Base-by-base conservation (phyloP, 1,139 yeast genomes). In the Suhomyces bolitotheri region DNA sequence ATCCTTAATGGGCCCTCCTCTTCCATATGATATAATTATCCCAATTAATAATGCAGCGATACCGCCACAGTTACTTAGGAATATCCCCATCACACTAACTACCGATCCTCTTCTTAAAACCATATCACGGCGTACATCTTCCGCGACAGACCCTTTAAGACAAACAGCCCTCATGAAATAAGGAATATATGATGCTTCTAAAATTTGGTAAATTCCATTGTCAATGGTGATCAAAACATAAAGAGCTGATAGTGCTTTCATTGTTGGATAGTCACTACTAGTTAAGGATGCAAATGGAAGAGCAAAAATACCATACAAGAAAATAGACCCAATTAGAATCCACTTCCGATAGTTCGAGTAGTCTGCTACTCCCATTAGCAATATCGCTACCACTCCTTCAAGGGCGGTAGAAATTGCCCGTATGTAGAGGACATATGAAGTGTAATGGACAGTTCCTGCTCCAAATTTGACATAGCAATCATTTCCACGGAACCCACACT, bases 141-240 rank as follows among this genome's bases (percentile, higher is more conserved):
- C 68, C 1, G 59, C 40, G 13, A 43, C 45, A 3, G 47, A 31
- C 4, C 52, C 54, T 16, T 39, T 47, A 1, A 44, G 39, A 2
- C 40, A 25, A 2, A 47, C 33, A 1, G 65, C 62, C 34, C 71
- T 54, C 74, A 70, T 67, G 40, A 70, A 66, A 15, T 64, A 40
- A 3, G 75, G 76, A 30, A 70, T 66, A 38, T 67, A 70, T 0
- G 73, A 64, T 1, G 66, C 73, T 45, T 68, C 74, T 24, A 67
- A 39, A 15, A 68, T 64, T 45, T 68, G 71, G 40, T 68, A 62
- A 4, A 66, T 44, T 0, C 66, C 58, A 38, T 60, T 62, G 16
- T 53, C 51, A 15, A 67, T 49, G 27, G 53, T 59, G 29, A 65
- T 44, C 17, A 66, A 38, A 8, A 59, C 58, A 38, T 68, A 70